Conservation (phyloP, 441 rosid genomes). For the Pelargonium fulgidum region DNA sequence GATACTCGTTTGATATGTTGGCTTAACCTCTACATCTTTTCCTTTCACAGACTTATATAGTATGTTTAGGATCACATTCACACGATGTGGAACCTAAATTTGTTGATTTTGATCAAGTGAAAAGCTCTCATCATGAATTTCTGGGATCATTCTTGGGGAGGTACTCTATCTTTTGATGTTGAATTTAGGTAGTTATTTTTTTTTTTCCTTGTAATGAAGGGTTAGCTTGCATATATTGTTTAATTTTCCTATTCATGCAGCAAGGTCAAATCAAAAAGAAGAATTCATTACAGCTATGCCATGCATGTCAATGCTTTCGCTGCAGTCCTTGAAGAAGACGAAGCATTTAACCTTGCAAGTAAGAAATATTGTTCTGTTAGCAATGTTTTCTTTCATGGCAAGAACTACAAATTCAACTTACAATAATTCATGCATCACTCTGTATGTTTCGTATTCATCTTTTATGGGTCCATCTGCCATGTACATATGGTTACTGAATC, state of each 20-base stretch:
- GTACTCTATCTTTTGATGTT: slow-evolving; percentile 5
- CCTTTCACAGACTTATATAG: slow-evolving; percentile 17
- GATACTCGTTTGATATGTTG: no score
- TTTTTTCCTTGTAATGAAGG: no score
- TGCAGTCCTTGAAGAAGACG: slow-evolving; percentile 5
- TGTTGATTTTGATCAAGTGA: neutral
- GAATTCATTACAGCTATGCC: slow-evolving; percentile 5
- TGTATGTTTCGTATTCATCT: no score
- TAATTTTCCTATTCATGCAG: no score
- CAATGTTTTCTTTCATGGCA: no score
- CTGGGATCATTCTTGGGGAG: slow-evolving; percentile 16
- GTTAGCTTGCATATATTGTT: no score
- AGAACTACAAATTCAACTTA: no score
- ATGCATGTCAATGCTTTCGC: neutral
- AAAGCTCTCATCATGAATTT: slow-evolving; percentile 13
- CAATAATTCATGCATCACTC: no score
- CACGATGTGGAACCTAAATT: slow-evolving; percentile 11
- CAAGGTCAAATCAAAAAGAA: neutral
- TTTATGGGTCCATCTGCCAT: no score
- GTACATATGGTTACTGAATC: no score
- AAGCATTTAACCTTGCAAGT: neutral
- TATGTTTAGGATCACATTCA: slow-evolving; percentile 22
- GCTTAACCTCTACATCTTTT: neutral
- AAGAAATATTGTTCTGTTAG: neutral
- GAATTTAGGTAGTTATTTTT: no score